These are phyloP conservation scores for Claviceps pazoutovae DNA, from an alignment of 2,329 filamentous ascomycete genomes.

Conservation along the genomic window DNA sequence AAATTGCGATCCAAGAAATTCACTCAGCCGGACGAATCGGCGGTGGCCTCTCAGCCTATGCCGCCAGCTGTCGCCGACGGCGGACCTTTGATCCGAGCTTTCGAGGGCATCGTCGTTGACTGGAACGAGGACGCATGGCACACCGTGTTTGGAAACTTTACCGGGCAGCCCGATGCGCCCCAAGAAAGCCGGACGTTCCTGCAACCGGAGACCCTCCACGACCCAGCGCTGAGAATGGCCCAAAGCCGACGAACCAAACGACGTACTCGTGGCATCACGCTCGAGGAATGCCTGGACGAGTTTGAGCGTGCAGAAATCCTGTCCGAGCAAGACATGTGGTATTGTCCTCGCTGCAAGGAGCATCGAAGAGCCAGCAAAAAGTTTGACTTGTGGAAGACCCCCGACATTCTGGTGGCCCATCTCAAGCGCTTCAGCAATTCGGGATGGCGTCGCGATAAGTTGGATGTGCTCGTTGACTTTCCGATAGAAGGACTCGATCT, in stretches of 20 bases:
- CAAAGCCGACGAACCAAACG: slow-evolving; percentile 49
- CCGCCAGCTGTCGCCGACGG: slow-evolving; percentile 29
- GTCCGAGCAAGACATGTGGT: slow-evolving; percentile 95
- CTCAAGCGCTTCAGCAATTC: slow-evolving; percentile 89
- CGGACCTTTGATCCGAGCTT: slow-evolving; percentile 58
- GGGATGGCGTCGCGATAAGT: slow-evolving; percentile 72
- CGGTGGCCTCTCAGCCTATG: slow-evolving; percentile 21
- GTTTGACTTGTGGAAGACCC: slow-evolving; percentile 91
- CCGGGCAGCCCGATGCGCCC: slow-evolving; percentile 22
- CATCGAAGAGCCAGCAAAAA: slow-evolving; percentile 88
- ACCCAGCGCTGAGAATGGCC: slow-evolving; percentile 49
- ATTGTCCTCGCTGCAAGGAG: slow-evolving; percentile 90
- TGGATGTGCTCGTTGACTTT: slow-evolving; percentile 84
- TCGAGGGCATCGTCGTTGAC: slow-evolving; percentile 77
- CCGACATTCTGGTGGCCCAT: slow-evolving; percentile 89
- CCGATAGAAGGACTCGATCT: slow-evolving; percentile 80
- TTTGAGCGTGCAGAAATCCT: slow-evolving; percentile 89
- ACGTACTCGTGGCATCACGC: slow-evolving; percentile 51
- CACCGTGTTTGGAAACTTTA: slow-evolving; percentile 47
- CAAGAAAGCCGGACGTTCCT: slow-evolving; percentile 48
- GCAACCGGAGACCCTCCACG: slow-evolving; percentile 37
- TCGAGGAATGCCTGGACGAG: slow-evolving; percentile 86
- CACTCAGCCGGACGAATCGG: slow-evolving; percentile 15
- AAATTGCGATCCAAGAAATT: slow-evolving; percentile 25
- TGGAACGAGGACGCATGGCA: slow-evolving; percentile 64